These are phyloP conservation scores for Hordeum pubiflorum DNA, from an alignment of 202 grass and related monocot species.

Conservation along the genomic window DNA sequence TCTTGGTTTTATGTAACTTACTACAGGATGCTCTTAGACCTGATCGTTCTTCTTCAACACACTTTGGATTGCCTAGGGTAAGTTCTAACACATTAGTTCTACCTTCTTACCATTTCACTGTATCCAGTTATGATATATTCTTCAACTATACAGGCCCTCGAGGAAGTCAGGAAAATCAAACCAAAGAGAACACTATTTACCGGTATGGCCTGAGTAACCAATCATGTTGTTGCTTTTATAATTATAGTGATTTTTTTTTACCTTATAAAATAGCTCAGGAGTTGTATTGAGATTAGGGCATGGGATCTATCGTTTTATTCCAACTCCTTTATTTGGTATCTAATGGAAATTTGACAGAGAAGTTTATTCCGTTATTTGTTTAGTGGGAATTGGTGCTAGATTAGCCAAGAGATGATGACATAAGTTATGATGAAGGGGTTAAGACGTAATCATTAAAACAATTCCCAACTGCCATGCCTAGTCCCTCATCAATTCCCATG, in stretches of 20 bases:
- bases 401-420: no score
- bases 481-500: no score
- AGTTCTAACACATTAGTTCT: conserved; percentile 4
- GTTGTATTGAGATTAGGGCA: no score
- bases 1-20: conserved; percentile 34
- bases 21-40: conserved; percentile 83
- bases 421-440: no score
- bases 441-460: no score
- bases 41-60: conserved; percentile 83
- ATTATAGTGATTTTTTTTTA: not conserved
- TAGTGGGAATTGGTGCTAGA: no score
- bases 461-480: no score
- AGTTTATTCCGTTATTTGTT: no score
- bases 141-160: conserved; percentile 56
- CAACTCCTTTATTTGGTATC: no score
- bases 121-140: conserved; percentile 23
- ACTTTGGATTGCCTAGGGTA: conserved; percentile 87
- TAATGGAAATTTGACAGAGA: no score
- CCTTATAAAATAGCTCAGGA: not conserved
- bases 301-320: no score
- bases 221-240: not conserved
- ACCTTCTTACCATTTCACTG: not conserved
- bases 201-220: conserved; percentile 38
- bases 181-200: conserved; percentile 85
- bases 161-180: conserved; percentile 95